phyloP scores from a whole-genome alignment of 495 filamentous ascomycete species.

The Trichodelitschia bisporula region DNA sequence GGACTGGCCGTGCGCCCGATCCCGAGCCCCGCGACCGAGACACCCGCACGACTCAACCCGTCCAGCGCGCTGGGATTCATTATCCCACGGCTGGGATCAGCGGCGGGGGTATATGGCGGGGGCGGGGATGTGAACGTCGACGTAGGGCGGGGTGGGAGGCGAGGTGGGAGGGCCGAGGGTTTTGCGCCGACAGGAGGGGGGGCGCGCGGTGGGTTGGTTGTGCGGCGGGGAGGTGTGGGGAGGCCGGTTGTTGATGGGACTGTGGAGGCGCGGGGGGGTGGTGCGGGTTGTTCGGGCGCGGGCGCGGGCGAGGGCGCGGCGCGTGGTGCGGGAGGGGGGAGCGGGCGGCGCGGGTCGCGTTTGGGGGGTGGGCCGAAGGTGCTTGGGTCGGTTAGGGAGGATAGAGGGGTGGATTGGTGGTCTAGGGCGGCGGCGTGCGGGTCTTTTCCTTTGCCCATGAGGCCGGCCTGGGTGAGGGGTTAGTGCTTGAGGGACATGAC shows the following conservation, averaged over 20 bases:
- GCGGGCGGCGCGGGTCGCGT: conserved; percentile 22
- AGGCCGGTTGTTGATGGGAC: conserved; percentile 25
- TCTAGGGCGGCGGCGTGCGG: conserved; percentile 14
- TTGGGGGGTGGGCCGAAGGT: conserved; percentile 76
- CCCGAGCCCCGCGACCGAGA: conserved; percentile 60
- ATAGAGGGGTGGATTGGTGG: conserved; percentile 43
- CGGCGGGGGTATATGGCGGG: conserved; percentile 21
- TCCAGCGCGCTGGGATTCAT: conserved; percentile 44
- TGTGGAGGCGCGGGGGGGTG: conserved; percentile 3
- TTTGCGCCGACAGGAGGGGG: conserved; percentile 15
- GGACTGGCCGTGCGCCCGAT: conserved; percentile 24
- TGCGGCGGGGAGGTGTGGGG: conserved; percentile 43
- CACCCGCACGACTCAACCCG: conserved; percentile 48
- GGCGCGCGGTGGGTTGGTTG: conserved; percentile 8
- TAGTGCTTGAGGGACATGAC: background rate
- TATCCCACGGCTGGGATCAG: conserved; percentile 10
- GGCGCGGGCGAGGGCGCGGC: conserved; percentile 13
- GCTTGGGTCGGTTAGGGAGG: conserved; percentile 55
- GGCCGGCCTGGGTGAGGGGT: conserved; percentile 12
- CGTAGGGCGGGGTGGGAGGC: conserved; percentile 45
- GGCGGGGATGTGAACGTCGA: conserved; percentile 20
- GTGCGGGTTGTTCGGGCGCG: conserved; percentile 1
- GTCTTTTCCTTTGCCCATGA: conserved; percentile 21
- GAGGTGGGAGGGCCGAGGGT: conserved; percentile 37
- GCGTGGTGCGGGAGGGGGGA: conserved; percentile 21